Base-by-base conservation (phyloP, 1,284 basidiomycete genomes). In the Heliocybe sulcata region DNA sequence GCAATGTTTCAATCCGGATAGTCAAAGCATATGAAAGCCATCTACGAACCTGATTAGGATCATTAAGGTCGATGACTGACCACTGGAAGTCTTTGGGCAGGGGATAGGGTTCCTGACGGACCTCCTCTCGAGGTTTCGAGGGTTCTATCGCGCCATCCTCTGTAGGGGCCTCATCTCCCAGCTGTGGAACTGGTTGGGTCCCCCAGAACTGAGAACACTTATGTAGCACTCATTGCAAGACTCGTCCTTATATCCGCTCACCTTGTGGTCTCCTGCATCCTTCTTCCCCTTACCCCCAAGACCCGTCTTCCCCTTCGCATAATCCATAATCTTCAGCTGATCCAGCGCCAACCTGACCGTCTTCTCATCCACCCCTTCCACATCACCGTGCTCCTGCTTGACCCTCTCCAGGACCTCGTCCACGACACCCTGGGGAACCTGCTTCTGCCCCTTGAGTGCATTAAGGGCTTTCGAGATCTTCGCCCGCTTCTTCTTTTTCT, bases 31-130 rank as follows among this genome's bases (percentile, higher is more conserved):
- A 54, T 59, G 52, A 31, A 42, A 23, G 10, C 10, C 47, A 11
- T 23, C 12, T 20, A 56, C 61, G 48, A 55, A 74, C 92, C 78
- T 98, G 83, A 19, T 74, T 78, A 11, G 85, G 73, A 61, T 96
- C 83, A 51, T 82, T 79, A 52, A 98, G 81, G 65, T 99, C 92
- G 35, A 99, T 67, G 2, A 77, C 80, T 27, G 83, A 82, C 97
- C 97, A 99, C 67, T 91, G 91, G 62, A 98, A 99, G 56, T 98
- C 94, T 58, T 87, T 87, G 1, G 94, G 97, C 11, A 99, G 74
- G 2, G 89, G 82, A 65, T 92, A 91, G 2, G 95, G 86, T 19
- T 94, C 90, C 65, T 94, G 87, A 22, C 89, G 83, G 57, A 99
- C 87, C 64, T 96, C 81, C 56, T 86, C 84, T 23, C 78, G 74